Conservation (phyloP, 345 rosid species). For the Populus davidiana region DNA sequence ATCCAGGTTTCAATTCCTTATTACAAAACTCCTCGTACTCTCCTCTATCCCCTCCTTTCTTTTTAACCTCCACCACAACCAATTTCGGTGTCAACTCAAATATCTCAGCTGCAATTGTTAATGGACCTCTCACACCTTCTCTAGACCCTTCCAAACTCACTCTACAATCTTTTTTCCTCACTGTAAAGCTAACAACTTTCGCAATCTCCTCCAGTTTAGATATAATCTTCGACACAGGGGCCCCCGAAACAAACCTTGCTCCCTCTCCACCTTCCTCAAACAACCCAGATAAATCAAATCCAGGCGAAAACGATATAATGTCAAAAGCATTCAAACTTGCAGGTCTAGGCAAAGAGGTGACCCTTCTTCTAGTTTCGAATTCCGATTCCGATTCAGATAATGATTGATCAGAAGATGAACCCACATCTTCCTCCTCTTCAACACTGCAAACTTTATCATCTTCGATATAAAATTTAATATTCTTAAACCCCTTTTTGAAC, state of each 20-base stretch:
- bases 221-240: slow-evolving; percentile 36
- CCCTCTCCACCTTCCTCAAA: slow-evolving; percentile 40
- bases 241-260: slow-evolving; percentile 34
- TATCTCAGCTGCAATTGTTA: slow-evolving; percentile 40
- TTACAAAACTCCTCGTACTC: slow-evolving; percentile 82
- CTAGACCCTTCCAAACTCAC: slow-evolving; percentile 41
- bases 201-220: slow-evolving; percentile 43
- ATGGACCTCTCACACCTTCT: slow-evolving; percentile 38
- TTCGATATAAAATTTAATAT: slow-evolving; percentile 33
- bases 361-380: slow-evolving; percentile 21
- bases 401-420: slow-evolving; percentile 13
- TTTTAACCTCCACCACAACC: slow-evolving; percentile 82
- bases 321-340: slow-evolving; percentile 43
- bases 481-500: slow-evolving; percentile 40
- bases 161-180: slow-evolving; percentile 41
- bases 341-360: slow-evolving; percentile 28
- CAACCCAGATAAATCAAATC: slow-evolving; percentile 37
- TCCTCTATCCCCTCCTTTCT: slow-evolving; percentile 74
- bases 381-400: slow-evolving; percentile 29
- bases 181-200: slow-evolving; percentile 38
- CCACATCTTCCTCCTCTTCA: slow-evolving; percentile 17
- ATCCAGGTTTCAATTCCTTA: slow-evolving; percentile 66
- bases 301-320: slow-evolving; percentile 37
- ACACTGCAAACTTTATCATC: slow-evolving; percentile 32
- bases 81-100: slow-evolving; percentile 42